A percentile compares a stretch with the other conserved stretches of the same genome.
Conservation (phyloP, 495 filamentous ascomycete species). For the Xylaria sp. region DNA sequence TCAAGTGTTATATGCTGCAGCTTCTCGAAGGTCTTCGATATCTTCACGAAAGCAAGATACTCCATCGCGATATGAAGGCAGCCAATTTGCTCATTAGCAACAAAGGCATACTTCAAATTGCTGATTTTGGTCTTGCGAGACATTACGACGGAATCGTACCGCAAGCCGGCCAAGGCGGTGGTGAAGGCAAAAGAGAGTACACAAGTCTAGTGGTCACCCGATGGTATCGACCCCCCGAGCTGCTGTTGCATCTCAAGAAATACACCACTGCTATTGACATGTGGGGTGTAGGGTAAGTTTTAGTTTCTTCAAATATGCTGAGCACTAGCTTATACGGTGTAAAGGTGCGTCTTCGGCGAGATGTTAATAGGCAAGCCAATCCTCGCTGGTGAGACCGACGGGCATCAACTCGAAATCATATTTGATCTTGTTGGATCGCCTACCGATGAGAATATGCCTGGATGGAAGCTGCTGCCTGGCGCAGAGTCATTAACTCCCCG, state of each 20-base stretch:
- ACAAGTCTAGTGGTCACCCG: slow-evolving; percentile 93
- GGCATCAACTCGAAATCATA: slow-evolving; percentile 87
- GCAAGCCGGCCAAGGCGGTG: slow-evolving; percentile 77
- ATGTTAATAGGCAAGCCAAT: slow-evolving; percentile 97
- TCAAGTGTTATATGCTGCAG: slow-evolving; percentile 98
- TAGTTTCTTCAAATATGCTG: background rate
- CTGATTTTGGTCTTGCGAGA: slow-evolving; percentile 93
- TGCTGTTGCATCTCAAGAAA: slow-evolving; percentile 80
- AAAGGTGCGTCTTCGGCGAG: slow-evolving; percentile 93
- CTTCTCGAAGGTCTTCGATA: slow-evolving; percentile 88
- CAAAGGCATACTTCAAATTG: slow-evolving; percentile 90
- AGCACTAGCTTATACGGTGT: slow-evolving; percentile 40
- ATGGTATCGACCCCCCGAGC: slow-evolving; percentile 96
- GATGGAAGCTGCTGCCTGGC: slow-evolving; percentile 81
- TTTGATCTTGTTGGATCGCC: slow-evolving; percentile 94
- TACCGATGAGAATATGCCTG: slow-evolving; percentile 91
- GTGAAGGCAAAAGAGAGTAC: slow-evolving; percentile 88
- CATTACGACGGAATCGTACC: slow-evolving; percentile 91
- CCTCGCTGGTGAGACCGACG: slow-evolving; percentile 84
- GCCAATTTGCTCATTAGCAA: slow-evolving; percentile 98
- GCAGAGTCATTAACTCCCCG: slow-evolving; percentile 76
- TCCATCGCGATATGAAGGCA: slow-evolving; percentile 99
- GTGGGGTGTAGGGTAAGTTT: slow-evolving; percentile 90
- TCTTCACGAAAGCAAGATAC: slow-evolving; percentile 85
- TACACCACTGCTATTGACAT: slow-evolving; percentile 98